Percentiles rank a stretch among this genome's conserved stretches.
Evolutionary conservation across 768 basidiomycete species (phyloP).

Genomic region (Xerocomus brunneocitrinus): DNA sequence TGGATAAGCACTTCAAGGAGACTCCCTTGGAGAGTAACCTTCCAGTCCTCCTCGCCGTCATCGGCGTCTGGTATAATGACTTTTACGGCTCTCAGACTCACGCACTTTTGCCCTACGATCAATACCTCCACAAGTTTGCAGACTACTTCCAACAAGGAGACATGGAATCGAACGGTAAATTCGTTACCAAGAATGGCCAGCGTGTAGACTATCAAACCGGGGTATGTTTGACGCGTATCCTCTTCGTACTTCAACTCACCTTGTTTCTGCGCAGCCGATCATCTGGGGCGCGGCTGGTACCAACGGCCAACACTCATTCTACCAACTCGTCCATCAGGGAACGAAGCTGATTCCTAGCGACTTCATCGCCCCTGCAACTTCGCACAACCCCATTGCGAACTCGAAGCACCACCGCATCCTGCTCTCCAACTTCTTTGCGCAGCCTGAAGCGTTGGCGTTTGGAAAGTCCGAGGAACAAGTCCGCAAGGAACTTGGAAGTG

Average conservation of each 20-base stretch:
- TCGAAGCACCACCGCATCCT: slow-evolving; percentile 97
- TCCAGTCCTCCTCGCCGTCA: slow-evolving; percentile 82
- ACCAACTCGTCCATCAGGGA: slow-evolving; percentile 94
- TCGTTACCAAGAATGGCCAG: slow-evolving; percentile 87
- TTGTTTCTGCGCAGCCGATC: slow-evolving; percentile 61
- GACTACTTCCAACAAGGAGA: slow-evolving; percentile 99
- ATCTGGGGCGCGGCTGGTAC: slow-evolving; percentile 99
- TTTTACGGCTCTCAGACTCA: slow-evolving; percentile 97
- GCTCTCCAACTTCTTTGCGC: slow-evolving; percentile 97
- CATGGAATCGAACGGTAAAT: slow-evolving; percentile 99
- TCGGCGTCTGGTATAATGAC: slow-evolving; percentile 99
- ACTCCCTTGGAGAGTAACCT: slow-evolving; percentile 86
- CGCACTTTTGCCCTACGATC: slow-evolving; percentile 94
- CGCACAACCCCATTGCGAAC: slow-evolving; percentile 81
- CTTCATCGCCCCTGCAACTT: slow-evolving; percentile 85
- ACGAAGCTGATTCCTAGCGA: slow-evolving; percentile 90
- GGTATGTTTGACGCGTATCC: slow-evolving; percentile 42
- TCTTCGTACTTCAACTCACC: not conserved
- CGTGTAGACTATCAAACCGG: slow-evolving; percentile 96
- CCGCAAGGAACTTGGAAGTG: slow-evolving; percentile 56
- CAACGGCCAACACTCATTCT: slow-evolving; percentile 99
- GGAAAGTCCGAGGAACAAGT: slow-evolving; percentile 95
- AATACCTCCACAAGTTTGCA: slow-evolving; percentile 98
- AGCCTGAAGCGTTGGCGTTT: slow-evolving; percentile 95
- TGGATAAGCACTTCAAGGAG: slow-evolving; percentile 96